Conservation (phyloP, 495 filamentous ascomycete genomes). For the Hypoxylon lenormandii region DNA sequence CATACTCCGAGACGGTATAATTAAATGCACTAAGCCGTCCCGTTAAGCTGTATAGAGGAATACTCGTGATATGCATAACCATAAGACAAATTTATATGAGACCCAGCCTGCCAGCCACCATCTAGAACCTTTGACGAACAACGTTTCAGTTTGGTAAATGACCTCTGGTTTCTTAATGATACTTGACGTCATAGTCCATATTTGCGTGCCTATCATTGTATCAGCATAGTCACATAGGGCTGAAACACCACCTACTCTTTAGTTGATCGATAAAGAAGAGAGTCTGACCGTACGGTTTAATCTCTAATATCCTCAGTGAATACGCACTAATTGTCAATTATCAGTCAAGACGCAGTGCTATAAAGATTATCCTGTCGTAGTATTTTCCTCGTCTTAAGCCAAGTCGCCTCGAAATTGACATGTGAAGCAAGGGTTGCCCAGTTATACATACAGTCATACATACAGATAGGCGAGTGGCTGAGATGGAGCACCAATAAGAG, state of each 20-base stretch:
- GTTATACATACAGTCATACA: too few relatives aligned
- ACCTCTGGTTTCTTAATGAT: background rate
- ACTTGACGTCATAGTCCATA: conserved; percentile 24
- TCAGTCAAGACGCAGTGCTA: background rate
- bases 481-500: conserved; percentile 19
- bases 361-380: too few relatives aligned
- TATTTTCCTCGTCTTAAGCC: too few relatives aligned
- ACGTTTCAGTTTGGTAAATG: conserved; percentile 26
- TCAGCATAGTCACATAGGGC: conserved; percentile 29
- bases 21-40: too few relatives aligned
- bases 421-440: conserved; percentile 1
- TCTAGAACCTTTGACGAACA: conserved; percentile 3
- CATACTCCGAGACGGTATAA: too few relatives aligned
- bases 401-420: background rate
- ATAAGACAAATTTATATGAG: background rate
- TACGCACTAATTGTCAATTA: background rate
- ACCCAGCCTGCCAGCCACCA: background rate
- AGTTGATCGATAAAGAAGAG: too few relatives aligned
- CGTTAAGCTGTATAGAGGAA: background rate
- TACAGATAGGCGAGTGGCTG: conserved; percentile 8
- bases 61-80: background rate
- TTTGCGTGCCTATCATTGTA: conserved; percentile 29
- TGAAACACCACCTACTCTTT: conserved; percentile 15
- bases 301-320: background rate
- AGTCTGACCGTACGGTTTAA: too few relatives aligned